Percentiles rank a stretch among this genome's conserved stretches.
Conservation (phyloP, 2,329 filamentous ascomycete species). For the Colletotrichum gloeosporioides region DNA sequence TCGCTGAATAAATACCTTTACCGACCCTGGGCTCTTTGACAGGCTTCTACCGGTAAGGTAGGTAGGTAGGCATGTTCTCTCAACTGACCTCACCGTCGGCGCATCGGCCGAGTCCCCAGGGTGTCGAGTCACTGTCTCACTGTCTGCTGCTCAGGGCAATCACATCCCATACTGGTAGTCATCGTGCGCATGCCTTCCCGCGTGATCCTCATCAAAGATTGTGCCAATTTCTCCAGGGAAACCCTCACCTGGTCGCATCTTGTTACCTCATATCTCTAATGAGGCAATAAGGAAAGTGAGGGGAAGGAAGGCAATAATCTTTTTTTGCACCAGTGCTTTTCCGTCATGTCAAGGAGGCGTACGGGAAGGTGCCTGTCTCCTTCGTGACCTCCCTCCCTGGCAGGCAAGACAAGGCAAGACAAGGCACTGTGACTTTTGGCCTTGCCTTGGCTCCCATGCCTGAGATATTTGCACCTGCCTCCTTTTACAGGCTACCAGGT, state of each 20-base stretch:
- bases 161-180: background rate
- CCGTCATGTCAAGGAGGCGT: background rate
- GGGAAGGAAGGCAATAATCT: background rate
- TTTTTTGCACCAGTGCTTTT: background rate
- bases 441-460: background rate
- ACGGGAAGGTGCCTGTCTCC: background rate
- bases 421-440: background rate
- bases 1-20: background rate
- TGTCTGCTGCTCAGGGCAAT: background rate
- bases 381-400: background rate
- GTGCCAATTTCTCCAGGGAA: background rate
- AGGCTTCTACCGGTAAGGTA: background rate
- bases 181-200: background rate
- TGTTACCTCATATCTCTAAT: background rate
- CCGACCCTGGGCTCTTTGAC: background rate
- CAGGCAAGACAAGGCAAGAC: background rate
- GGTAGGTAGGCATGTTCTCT: background rate
- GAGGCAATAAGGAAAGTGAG: background rate
- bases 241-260: background rate
- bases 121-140: slow-evolving; percentile 6
- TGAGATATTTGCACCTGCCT: background rate
- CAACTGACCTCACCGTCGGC: background rate
- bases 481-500: background rate
- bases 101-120: background rate
- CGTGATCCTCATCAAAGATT: slow-evolving; percentile 1